Percentiles rank a stretch among this genome's conserved stretches.
These are phyloP conservation scores for Starmerella davenportii DNA, from an alignment of 805 yeast genomes.

Conservation along the genomic window DNA sequence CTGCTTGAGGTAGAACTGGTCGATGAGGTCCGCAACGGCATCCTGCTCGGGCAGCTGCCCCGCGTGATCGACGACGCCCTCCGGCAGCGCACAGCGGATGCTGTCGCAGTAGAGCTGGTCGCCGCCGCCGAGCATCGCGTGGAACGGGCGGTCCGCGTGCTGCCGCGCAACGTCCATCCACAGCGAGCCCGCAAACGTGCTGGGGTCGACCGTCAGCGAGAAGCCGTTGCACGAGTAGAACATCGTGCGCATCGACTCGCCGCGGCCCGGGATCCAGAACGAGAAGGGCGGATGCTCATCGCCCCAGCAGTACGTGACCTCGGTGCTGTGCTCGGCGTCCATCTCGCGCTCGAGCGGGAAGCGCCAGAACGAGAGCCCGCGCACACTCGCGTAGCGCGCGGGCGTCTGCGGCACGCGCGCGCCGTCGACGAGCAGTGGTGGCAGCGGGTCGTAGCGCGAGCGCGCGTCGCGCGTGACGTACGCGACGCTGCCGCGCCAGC, in stretches of 20 bases:
- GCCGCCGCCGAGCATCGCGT: conserved; percentile 95
- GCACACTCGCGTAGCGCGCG: conserved; percentile 30
- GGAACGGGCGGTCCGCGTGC: conserved; percentile 50
- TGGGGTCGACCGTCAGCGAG: conserved; percentile 52
- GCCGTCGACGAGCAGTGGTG: conserved; percentile 19
- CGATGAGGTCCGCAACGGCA: conserved; percentile 31
- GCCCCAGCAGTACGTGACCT: conserved; percentile 45
- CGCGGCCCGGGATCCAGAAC: conserved; percentile 48
- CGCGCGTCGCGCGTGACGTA: conserved; percentile 37
- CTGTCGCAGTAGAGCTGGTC: conserved; percentile 87
- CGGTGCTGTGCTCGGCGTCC: conserved; percentile 33
- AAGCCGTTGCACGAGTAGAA: conserved; percentile 87
- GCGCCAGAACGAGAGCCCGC: conserved; percentile 39
- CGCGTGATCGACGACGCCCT: conserved; percentile 4
- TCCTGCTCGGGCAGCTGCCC: conserved; percentile 45
- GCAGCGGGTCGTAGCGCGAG: conserved; percentile 18
- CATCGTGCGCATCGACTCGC: conserved; percentile 60
- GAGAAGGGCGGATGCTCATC: conserved; percentile 30
- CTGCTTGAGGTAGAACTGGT: conserved; percentile 49
- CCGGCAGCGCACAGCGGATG: conserved; percentile 35
- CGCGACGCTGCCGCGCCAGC: conserved; percentile 53
- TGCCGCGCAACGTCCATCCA: conserved; percentile 72
- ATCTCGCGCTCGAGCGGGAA: conserved; percentile 38
- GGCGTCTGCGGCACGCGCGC: conserved; percentile 19
- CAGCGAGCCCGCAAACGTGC: conserved; percentile 49